Base-by-base conservation (phyloP, 2,329 filamentous ascomycete species). In the Alternaria metachromatica region DNA sequence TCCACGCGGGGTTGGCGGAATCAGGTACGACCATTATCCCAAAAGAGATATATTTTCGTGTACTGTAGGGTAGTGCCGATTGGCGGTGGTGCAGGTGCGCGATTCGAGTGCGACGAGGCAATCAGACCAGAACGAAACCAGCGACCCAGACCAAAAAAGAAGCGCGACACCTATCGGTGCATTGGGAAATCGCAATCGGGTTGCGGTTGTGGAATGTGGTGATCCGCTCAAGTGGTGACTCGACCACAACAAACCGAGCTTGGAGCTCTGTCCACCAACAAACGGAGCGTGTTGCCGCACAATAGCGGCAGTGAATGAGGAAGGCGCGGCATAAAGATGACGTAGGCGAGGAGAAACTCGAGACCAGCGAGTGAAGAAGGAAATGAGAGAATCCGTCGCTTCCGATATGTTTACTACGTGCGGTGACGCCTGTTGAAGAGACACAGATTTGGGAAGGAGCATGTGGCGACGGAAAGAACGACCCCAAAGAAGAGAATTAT, bases 321-420 rank as follows among this genome's bases (percentile, higher is more conserved):
- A 63, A 69, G 45, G 55, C 20, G 53, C 61, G 33, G 48, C 63
- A 60, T 62, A 23, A 65, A 68, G 53, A 51, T 65, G 64, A 62
- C 57, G 61, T 66, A 28, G 25, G 9, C 20, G 33, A 18, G 5
- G 21, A 13, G 12, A 23, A 28, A 13, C 18, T 26, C 53, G 60
- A 43, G 43, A 54, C 13, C n/a, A 41, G 44, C n/a, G 26, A n/a
- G 41, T 54, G 28, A 45, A 41, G 20, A 26, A 51, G 41, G 15
- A 23, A 37, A 41, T 12, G 43, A 55, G 44, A 8, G 37, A 28
- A 23, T 15, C 2, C 18, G 8, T 25, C 28, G 25, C 26, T 13
- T 50, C 11, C 15, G 18, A 20, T 3, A 55, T 37, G 6, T 55
- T 43, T 58, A 10, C 26, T 41, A 49, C 54, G 13, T 6, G 13